Base-by-base conservation (phyloP, 1,284 basidiomycete species). In the Tilletiaria anomala region DNA sequence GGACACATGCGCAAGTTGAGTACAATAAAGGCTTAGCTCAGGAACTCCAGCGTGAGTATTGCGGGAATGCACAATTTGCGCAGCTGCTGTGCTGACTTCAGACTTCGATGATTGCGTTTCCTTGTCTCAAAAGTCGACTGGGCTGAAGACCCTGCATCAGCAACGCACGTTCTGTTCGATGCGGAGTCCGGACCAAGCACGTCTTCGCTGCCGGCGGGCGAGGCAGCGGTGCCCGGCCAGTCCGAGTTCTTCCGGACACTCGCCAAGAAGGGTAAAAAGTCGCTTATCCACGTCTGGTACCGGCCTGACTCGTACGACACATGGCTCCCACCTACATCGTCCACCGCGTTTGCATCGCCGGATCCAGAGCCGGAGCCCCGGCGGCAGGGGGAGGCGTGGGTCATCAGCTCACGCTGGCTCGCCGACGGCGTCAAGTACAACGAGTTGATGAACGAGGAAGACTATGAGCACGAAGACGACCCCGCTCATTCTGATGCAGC, bases 221-320 rank as follows among this genome's bases (percentile, higher is more conserved):
- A 11, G 19, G n/a, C 19, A 18, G 19, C 8, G 17, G 12, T 6
- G 17, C 36, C 29, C 36, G 8, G 20, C 22, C 16, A 11, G 11
- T 12, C 17, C 22, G 62, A 65, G 33, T 66, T 61, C 42, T 65
- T 65, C 55, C 48, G 64, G 22, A 60, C 62, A n/a, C 43, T 66
- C 5, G 56, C 64, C 4, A 19, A 21, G 14, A 33, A 37, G n/a
- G 52, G 53, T n/a, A 50, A 56, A 16, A 19, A 39, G 11, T 58
- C 63, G 5, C 53, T 66, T 29, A 61, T 66, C 32, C 64, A 66
- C 44, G 64, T 66, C 19, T 66, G 64, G 64, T 66, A 66, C 48
- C 51, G 64, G 6, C 64, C 64, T 19, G 62, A 66, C 44, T 66
- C 64, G n/a, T 65, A 65, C 50, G 64, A 66, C 42, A 63, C 61